These are phyloP conservation scores for Pleurotus ostreatus DNA, from an alignment of 768 basidiomycete genomes.

Conservation along the genomic window DNA sequence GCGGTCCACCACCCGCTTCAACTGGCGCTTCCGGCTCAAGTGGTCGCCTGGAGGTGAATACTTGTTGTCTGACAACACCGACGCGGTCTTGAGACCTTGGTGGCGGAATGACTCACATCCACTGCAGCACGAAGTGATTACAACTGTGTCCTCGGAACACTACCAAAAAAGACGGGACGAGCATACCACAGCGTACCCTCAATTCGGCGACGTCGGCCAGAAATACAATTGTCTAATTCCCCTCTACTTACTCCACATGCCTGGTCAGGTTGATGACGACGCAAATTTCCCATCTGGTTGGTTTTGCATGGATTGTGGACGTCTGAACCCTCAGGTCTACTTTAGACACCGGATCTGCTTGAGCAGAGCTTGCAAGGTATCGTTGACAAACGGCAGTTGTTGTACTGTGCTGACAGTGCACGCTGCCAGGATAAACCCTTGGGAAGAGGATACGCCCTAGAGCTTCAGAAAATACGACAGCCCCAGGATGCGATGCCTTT, in stretches of 20 bases:
- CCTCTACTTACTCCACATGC: background rate
- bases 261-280: background rate
- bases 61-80: background rate
- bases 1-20: background rate
- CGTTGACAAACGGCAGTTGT: background rate
- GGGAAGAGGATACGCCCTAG: background rate
- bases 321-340: background rate
- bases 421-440: too few relatives aligned
- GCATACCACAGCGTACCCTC: background rate
- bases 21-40: conserved; percentile 1
- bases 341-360: background rate
- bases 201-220: background rate
- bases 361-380: background rate
- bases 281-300: background rate
- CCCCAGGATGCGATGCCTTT: conserved; percentile 1
- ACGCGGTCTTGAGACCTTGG: background rate
- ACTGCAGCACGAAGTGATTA: background rate
- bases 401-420: too few relatives aligned
- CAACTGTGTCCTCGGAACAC: background rate
- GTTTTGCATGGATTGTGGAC: background rate
- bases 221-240: background rate
- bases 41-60: conserved; percentile 5
- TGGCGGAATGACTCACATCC: background rate
- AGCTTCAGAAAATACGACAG: background rate
- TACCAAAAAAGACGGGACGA: background rate